Conservation (phyloP, 1,284 basidiomycete genomes). For the Ustilago esculenta region DNA sequence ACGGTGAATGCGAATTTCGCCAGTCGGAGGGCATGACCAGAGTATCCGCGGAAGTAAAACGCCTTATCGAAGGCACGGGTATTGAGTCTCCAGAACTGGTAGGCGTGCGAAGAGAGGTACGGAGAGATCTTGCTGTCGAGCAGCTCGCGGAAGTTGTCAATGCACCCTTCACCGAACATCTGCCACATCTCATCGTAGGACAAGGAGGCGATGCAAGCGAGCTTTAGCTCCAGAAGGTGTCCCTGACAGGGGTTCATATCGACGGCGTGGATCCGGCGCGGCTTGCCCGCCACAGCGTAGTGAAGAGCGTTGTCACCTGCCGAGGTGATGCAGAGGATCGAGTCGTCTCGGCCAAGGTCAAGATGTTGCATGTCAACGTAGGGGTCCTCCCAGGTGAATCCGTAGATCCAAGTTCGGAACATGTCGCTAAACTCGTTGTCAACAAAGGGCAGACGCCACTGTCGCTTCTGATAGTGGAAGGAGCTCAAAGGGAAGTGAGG, state of each 20-base stretch:
- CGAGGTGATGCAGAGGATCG: constrained; percentile 79
- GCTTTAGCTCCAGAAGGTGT: constrained; percentile 81
- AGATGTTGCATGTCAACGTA: constrained; percentile 79
- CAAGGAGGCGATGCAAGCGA: constrained; percentile 74
- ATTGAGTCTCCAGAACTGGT: constrained; percentile 81
- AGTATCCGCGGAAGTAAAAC: constrained; percentile 81
- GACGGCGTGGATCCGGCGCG: constrained; percentile 75
- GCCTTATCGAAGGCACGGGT: constrained; percentile 74
- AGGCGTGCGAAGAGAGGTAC: constrained; percentile 77
- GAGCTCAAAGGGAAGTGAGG: constrained; percentile 72
- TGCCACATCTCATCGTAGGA: constrained; percentile 77
- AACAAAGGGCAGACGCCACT: constrained; percentile 77
- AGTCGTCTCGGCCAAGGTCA: constrained; percentile 74
- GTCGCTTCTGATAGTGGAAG: constrained; percentile 78
- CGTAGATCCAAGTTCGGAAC: constrained; percentile 80
- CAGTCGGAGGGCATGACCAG: constrained; percentile 73
- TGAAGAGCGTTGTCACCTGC: constrained; percentile 85
- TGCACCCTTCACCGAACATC: constrained; percentile 78
- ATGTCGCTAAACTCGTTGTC: constrained; percentile 78
- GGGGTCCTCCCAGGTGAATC: constrained; percentile 83
- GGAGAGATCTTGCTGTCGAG: constrained; percentile 78
- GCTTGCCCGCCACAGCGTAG: constrained; percentile 77
- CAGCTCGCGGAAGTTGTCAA: constrained; percentile 74
- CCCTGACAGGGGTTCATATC: constrained; percentile 78
- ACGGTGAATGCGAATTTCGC: constrained; percentile 75